These are phyloP conservation scores for Cladorrhinum sp. DNA, from an alignment of 2,329 filamentous ascomycete species.

Conservation along the genomic window DNA sequence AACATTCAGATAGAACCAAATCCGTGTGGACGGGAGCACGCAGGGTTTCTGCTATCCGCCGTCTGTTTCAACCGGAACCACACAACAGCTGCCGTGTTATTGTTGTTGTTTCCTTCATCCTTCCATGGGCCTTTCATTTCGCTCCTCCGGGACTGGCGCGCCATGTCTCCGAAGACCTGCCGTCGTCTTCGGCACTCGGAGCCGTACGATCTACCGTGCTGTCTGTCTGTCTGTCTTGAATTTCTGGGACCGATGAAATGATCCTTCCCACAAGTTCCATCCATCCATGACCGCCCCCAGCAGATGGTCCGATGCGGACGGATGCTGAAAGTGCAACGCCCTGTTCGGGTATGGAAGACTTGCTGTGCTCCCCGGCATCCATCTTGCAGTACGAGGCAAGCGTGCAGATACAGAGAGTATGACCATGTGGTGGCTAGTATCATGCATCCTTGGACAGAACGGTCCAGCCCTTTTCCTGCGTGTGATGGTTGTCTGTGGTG, in stretches of 20 bases:
- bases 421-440: not conserved
- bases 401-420: constrained; percentile 1
- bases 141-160: constrained; percentile 13
- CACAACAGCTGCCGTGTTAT: constrained; percentile 3
- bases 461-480: not conserved
- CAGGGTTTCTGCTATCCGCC: constrained; percentile 1
- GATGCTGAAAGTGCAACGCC: constrained; percentile 10
- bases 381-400: constrained; percentile 15
- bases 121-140: constrained; percentile 11
- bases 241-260: constrained; percentile 4
- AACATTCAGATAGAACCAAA: not conserved
- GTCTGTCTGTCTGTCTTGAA: not conserved
- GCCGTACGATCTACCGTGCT: constrained; percentile 16
- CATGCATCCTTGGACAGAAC: not conserved
- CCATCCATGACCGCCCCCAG: not conserved
- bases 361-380: constrained; percentile 7
- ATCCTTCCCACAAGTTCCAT: not conserved
- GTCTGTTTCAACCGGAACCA: constrained; percentile 12
- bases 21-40: constrained; percentile 2
- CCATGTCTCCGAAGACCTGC: constrained; percentile 17
- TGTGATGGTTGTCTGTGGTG: not conserved
- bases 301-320: constrained; percentile 7
- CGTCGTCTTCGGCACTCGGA: constrained; percentile 12
- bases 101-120: not conserved
- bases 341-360: constrained; percentile 7